Conservation (phyloP, 257 asterid genomes). For the Nemophila menziesii region DNA sequence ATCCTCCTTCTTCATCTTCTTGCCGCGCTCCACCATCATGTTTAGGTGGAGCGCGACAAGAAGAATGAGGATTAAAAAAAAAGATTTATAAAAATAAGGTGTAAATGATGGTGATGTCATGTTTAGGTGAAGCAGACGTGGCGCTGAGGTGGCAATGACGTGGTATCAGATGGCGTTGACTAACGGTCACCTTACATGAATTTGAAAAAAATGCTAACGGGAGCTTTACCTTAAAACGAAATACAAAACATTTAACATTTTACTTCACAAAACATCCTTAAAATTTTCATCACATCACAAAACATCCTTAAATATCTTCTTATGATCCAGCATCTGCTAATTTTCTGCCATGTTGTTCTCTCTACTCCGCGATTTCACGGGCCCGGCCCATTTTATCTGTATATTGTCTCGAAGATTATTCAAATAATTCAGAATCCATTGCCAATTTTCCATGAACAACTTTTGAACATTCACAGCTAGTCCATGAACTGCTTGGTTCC, state of each 20-base stretch:
- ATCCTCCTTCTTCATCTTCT: too few species aligned
- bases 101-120: too few species aligned
- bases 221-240: too few species aligned
- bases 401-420: slow-evolving; percentile 55
- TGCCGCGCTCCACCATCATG: too few species aligned
- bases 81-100: too few species aligned
- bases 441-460: slow-evolving; percentile 61
- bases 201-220: too few species aligned
- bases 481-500: slow-evolving; percentile 78
- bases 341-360: slow-evolving; percentile 64
- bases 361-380: slow-evolving; percentile 35
- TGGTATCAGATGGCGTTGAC: too few species aligned
- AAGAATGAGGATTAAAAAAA: too few species aligned
- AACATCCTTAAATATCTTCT: slow-evolving; percentile 27
- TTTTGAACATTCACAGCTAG: slow-evolving; percentile 49
- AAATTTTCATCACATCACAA: slow-evolving; percentile 17
- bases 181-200: too few species aligned
- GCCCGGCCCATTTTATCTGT: slow-evolving; percentile 36
- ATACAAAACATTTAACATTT: slow-evolving; percentile 21
- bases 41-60: too few species aligned
- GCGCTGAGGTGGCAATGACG: too few species aligned
- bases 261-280: slow-evolving; percentile 31
- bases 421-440: slow-evolving; percentile 56
- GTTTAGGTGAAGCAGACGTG: too few species aligned
- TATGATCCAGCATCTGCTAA: slow-evolving; percentile 44